Base-by-base conservation (phyloP, 495 filamentous ascomycete species). In the Aspergillus incahuasiensis region DNA sequence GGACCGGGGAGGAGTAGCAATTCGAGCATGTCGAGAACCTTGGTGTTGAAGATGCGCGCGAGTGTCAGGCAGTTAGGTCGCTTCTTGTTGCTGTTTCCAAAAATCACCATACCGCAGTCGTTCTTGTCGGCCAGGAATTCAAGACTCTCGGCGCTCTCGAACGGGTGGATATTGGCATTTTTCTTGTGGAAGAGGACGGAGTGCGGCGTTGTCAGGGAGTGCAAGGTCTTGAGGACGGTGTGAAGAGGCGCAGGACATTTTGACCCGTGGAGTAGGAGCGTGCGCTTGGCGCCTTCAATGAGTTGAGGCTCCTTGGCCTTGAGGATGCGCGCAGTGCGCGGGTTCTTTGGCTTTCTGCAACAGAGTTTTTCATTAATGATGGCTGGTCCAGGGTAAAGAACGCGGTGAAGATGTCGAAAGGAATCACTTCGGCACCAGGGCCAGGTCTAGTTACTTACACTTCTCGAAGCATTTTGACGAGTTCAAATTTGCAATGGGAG, bases 91-190 rank as follows among this genome's bases (percentile, higher is more conserved):
- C 86, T 84, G 67, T 81, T 86, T 22, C 84, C 89, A 63, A 94
- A 92, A 51, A 92, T 82, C 12, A 91, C 75, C 19, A 94, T 68
- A 5, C 85, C 85, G 61, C 89, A 84, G 73, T 98, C 94, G 68
- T 98, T 98, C 78, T 97, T 98, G 64, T 90, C 83, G 57, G 85
- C 86, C 75, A 97, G 88, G 77, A 98, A 97, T 67, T 95, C 89
- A 21, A 98, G 79, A 18, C 86, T 89, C 15, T 87, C 78, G 50
- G 86, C 72, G 68, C 92, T 92, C 72, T 96, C 95, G 72, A 97
- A 98, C 2, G 94, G 94, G 66, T 91, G 92, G 60, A 95, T 84
- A 41, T 71, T 76, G 52, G 81, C 76, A 69, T 98, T 98, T 75
- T 95, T 96, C 79, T 97, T 97, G 71, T 81, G 87, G 78, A 98